A percentile compares a stretch with the other conserved stretches of the same genome.
phyloP scores from a whole-genome alignment of 768 basidiomycete genomes.

The Pleurotus sapidus region DNA sequence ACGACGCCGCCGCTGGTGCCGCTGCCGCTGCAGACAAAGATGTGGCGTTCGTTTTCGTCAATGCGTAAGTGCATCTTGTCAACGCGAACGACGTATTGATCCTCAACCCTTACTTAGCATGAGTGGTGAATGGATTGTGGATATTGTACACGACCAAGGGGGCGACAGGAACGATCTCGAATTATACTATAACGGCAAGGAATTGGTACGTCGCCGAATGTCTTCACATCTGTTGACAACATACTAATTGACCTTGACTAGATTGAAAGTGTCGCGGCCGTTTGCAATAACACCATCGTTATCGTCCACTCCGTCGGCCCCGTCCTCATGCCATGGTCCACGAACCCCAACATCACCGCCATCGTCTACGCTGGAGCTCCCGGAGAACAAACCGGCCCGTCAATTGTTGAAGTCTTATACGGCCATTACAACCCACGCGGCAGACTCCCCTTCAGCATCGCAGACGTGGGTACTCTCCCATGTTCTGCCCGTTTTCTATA shows the following conservation, averaged over 20 bases:
- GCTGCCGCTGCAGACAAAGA: conserved; percentile 43
- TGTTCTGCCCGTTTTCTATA: background rate
- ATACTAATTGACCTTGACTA: background rate
- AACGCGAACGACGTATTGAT: background rate
- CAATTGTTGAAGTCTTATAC: conserved; percentile 67
- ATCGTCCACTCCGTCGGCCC: conserved; percentile 64
- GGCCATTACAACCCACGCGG: conserved; percentile 64
- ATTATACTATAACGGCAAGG: too few species aligned
- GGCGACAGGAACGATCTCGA: too few species aligned
- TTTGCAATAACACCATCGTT: conserved; percentile 62
- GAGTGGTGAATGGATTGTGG: conserved; percentile 6
- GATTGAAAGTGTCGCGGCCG: conserved; percentile 1
- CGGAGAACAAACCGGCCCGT: conserved; percentile 68
- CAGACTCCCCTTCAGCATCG: conserved; percentile 73
- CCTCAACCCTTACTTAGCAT: background rate
- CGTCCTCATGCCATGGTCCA: conserved; percentile 61
- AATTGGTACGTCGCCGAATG: too few species aligned
- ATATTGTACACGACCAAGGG: conserved; percentile 9
- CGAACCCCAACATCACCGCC: conserved; percentile 70
- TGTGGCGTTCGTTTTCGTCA: conserved; percentile 78
- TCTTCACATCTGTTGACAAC: conserved; percentile 26
- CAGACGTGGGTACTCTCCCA: conserved; percentile 30
- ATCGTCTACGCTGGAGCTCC: conserved; percentile 65
- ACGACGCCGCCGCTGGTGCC: conserved; percentile 51
- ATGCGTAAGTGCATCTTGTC: conserved; percentile 29